Evolutionary conservation across 208 protist species (phyloP).

Genomic region (Leishmania tropica): DNA sequence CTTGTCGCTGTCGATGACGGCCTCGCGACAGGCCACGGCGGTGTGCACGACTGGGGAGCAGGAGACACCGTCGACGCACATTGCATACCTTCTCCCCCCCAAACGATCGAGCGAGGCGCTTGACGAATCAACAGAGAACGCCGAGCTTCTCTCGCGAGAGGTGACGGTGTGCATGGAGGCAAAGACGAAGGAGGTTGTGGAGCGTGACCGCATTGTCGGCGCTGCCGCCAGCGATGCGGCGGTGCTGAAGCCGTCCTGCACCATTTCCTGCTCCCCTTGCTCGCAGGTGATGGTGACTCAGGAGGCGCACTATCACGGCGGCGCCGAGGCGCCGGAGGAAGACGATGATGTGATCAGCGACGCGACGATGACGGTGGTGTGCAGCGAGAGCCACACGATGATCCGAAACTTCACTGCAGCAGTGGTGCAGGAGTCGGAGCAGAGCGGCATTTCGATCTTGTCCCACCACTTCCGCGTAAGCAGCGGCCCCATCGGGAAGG

Average conservation of each 20-base stretch:
- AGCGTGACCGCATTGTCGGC: background rate
- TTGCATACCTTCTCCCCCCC: background rate
- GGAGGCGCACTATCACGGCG: conserved; percentile 6
- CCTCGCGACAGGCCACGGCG: background rate
- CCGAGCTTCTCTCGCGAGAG: background rate
- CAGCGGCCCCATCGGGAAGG: conserved; percentile 58
- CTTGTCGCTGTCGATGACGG: background rate
- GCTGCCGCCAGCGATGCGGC: background rate
- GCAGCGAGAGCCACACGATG: conserved; percentile 20
- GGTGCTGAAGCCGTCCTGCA: conserved; percentile 14
- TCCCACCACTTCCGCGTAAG: conserved; percentile 62
- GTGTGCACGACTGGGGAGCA: background rate
- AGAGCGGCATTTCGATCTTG: conserved; percentile 34
- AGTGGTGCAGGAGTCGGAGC: conserved; percentile 43
- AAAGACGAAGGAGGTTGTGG: background rate
- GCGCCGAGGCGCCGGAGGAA: background rate
- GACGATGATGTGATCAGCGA: conserved; percentile 21
- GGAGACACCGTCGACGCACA: background rate
- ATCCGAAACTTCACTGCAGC: conserved; percentile 58
- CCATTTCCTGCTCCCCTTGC: conserved; percentile 22
- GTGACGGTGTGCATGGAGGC: background rate
- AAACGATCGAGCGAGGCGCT: background rate
- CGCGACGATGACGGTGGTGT: conserved; percentile 9
- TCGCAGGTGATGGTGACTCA: conserved; percentile 21
- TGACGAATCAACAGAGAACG: background rate